Base-by-base conservation (phyloP, 805 yeast species). In the Candida ipomoeae region DNA sequence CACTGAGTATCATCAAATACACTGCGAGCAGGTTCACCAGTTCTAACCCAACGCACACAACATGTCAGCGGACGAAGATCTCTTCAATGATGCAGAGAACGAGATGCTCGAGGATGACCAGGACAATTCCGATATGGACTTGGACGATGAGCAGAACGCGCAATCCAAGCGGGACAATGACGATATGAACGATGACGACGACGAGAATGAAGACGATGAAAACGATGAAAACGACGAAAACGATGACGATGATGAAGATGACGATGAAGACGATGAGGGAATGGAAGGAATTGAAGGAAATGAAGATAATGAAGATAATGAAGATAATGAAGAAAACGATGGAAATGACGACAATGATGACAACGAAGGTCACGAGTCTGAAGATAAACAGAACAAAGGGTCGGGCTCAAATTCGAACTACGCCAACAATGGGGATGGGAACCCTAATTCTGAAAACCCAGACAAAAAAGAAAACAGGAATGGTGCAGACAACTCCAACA, bases 81-180 rank as follows among this genome's bases (percentile, higher is more conserved):
- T 61, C 47, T 63, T 58, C 52, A 55, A 59, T 46, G 59, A 52
- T 37, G 63, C 50, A 31, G 63, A 59, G 47, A 55, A 54, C 39
- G 56, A 50, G 13, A 54, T 54, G 50, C 46, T 54, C 15, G 61
- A 41, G 8, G 58, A 55, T 7, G 53, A 55, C 29, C 46, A 43
- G 11, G 60, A 56, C 47, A 53, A 51, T 35, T 51, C 51, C 23
- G 60, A 55, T 29, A 54, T 57, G 58, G 54, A 55, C 36, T 20
- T 56, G 33, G 58, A 54, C 29, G 48, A 31, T 17, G 49, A 36
- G 35, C 51, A 34, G n/a, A 29, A 44, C 20, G 46, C 54, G 15
- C 69, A 63, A 20, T 66, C 64, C 11, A 63, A 58, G 7, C 65
- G 56, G 5, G 62, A 54, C 26, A 62, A 57, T 17, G 62, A 54